Evolutionary conservation across 2,329 filamentous ascomycete species (phyloP), one percentile per base, ranked within the genome.

Genomic region (Paecilomyces variotii): DNA sequence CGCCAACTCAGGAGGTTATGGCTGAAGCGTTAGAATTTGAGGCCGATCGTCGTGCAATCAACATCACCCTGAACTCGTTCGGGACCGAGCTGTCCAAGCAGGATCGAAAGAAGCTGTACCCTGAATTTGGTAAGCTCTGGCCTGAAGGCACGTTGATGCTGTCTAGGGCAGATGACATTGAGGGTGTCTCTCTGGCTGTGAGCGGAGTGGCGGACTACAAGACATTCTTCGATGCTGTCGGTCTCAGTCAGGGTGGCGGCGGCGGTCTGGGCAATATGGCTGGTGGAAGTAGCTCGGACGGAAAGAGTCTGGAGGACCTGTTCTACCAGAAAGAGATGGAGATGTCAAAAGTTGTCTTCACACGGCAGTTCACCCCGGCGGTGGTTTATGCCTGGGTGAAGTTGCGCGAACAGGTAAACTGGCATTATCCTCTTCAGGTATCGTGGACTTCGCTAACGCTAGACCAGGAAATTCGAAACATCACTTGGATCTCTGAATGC

Each of bases 261-360:
- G 80, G 86, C 34, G 86, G 89, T 2, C 84, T 91, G 30, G 90
- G 91, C 53, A 96, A 95, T 75, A 91, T 92, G 88, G 85, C 85
- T 26, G 88, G 90, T 60, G 91, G 91, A 35, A 81, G 84, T n/a
- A 86, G 87, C 27, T 81, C 85, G 14, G 91, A 96, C 65, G 88
- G 90, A 54, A 91, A 90, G 79, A 97, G 92, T 68, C 76, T 99
- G 67, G 94, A 99, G 73, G 94, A 99, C 71, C 82, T 99, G 80
- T 99, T 99, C 78, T 99, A 99, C 74, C 91, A 97, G 76, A 97
- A 96, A 79, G 94, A 99, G 79, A 97, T 97, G 94, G 92, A 99
- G 74, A 88, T 97, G 63, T 93, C 90, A 58, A 99, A 99, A 82
- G 79, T 88, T 61, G 91, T 92, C 7, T 99, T 99, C 72, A 99